These are phyloP conservation scores for Talaromyces adpressus DNA, from an alignment of 495 filamentous ascomycete genomes.

Conservation along the genomic window DNA sequence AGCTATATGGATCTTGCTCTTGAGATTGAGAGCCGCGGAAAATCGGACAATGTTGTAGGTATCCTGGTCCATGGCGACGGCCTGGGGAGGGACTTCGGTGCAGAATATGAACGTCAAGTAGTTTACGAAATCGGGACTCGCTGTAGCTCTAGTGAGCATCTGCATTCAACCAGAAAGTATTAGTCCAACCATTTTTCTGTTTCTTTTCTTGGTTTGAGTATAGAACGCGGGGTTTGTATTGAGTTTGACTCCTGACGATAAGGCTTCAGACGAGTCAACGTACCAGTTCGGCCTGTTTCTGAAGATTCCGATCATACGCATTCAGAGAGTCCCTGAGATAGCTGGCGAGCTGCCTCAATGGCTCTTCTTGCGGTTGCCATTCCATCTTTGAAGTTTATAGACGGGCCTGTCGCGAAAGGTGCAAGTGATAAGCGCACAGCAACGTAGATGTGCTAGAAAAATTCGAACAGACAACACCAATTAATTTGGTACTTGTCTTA, in stretches of 20 bases:
- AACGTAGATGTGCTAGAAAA: background rate
- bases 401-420: background rate
- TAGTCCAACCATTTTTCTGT: constrained; percentile 2
- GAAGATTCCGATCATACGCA: constrained; percentile 63
- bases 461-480: background rate
- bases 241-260: background rate
- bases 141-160: constrained; percentile 92
- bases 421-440: background rate
- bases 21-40: constrained; percentile 87
- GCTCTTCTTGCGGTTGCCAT: constrained; percentile 88
- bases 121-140: constrained; percentile 90
- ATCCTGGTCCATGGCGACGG: constrained; percentile 45
- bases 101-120: constrained; percentile 90
- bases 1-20: constrained; percentile 74
- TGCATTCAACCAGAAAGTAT: constrained; percentile 25
- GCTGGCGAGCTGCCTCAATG: constrained; percentile 77
- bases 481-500: background rate
- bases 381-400: constrained; percentile 49
- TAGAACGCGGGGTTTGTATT: constrained; percentile 15
- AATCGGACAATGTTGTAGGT: constrained; percentile 72
- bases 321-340: constrained; percentile 91
- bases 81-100: constrained; percentile 52
- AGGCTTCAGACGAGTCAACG: constrained; percentile 9
- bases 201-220: constrained; percentile 1
- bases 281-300: constrained; percentile 69